Conservation (phyloP, 2,329 filamentous ascomycete species). For the Phaeophleospora eucalypticola region DNA sequence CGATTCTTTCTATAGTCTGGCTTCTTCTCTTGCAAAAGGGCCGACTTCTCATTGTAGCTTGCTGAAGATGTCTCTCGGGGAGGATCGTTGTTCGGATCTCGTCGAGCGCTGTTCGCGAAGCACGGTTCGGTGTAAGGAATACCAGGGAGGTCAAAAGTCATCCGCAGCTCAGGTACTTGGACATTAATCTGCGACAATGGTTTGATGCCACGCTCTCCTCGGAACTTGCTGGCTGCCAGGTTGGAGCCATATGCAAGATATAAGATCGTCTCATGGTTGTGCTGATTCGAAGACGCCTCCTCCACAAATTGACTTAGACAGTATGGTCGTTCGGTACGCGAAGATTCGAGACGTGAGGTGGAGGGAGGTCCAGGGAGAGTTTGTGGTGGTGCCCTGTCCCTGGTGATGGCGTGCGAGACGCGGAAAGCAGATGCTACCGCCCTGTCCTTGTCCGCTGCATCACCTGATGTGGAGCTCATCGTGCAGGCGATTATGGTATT, state of each 20-base stretch:
- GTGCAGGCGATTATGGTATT: not conserved
- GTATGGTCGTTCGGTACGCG: conserved; percentile 18
- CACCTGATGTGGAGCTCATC: not conserved
- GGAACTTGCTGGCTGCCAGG: conserved; percentile 73
- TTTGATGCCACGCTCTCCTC: conserved; percentile 69
- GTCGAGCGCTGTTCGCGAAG: conserved; percentile 74
- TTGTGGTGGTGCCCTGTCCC: conserved; percentile 4
- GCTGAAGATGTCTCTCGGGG: conserved; percentile 4
- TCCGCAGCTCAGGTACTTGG: conserved; percentile 67
- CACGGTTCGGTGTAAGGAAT: conserved; percentile 86
- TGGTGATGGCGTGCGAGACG: conserved; percentile 18
- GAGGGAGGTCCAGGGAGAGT: conserved; percentile 2
- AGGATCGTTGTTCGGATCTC: conserved; percentile 41
- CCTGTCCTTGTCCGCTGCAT: conserved; percentile 5
- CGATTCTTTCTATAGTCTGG: conserved; percentile 42
- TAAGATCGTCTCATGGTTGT: conserved; percentile 29
- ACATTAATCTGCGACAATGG: conserved; percentile 80
- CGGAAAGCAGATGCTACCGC: conserved; percentile 18
- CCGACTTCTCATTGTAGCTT: conserved; percentile 32
- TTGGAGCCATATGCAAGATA: conserved; percentile 82
- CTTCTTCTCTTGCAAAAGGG: conserved; percentile 22
- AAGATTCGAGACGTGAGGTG: conserved; percentile 17
- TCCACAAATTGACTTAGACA: conserved; percentile 21
- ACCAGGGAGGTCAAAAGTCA: conserved; percentile 83
- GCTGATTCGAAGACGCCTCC: conserved; percentile 6